Conservation (phyloP, 352 stramenopile genomes). For the Globisporangium splendens region DNA sequence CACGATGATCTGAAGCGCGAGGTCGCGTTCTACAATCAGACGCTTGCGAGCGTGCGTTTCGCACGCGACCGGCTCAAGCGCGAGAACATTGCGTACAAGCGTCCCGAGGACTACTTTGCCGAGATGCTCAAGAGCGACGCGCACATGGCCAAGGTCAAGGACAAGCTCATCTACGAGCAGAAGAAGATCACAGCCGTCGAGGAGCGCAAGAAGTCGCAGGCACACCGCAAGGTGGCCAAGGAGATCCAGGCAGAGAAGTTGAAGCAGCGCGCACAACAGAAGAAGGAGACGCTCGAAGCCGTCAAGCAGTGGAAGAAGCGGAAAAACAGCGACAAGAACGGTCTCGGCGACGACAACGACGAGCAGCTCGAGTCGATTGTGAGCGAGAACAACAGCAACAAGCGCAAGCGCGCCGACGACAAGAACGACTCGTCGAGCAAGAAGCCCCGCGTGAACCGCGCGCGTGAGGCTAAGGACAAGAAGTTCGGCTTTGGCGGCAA, state of each 20-base stretch:
- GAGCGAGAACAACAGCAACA: constrained; percentile 48
- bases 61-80: constrained; percentile 72
- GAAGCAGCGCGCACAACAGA: constrained; percentile 78
- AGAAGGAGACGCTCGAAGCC: constrained; percentile 85
- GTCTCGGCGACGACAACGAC: constrained; percentile 56
- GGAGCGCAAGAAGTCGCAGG: constrained; percentile 96
- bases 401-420: constrained; percentile 35
- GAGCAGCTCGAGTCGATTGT: constrained; percentile 64
- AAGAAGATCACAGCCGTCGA: constrained; percentile 99
- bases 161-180: constrained; percentile 99
- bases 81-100: constrained; percentile 87
- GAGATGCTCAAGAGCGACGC: constrained; percentile 99
- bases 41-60: constrained; percentile 56
- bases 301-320: constrained; percentile 90
- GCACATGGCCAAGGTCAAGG: constrained; percentile 96
- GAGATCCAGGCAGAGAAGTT: constrained; percentile 85
- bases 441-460: constrained; percentile 67
- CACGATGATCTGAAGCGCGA: constrained; percentile 90
- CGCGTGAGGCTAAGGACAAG: constrained; percentile 70
- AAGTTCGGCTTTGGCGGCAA: constrained; percentile 86
- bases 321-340: constrained; percentile 67
- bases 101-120: constrained; percentile 97
- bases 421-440: constrained; percentile 31
- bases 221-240: constrained; percentile 96
- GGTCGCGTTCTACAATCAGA: constrained; percentile 97